phyloP scores from a whole-genome alignment of 257 asterid species.

The Scutellaria barbata region DNA sequence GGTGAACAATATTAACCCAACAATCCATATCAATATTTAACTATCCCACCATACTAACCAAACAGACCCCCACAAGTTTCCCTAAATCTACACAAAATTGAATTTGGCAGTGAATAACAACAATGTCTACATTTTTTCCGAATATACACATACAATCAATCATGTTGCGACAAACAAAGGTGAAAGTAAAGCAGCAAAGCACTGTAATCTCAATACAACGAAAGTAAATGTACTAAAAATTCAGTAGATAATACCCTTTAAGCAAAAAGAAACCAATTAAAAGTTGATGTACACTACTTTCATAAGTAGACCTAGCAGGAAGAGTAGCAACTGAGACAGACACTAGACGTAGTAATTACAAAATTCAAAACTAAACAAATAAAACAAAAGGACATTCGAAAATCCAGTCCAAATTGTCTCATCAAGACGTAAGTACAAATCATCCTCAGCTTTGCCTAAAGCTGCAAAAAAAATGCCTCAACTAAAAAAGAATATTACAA shows the following conservation, averaged over 20 bases:
- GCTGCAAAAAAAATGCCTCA: constrained; percentile 74
- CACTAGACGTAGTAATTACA: constrained; percentile 3
- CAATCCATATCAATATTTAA: no score
- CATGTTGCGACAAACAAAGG: no score
- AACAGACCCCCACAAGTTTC: no score
- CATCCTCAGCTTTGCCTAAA: constrained; percentile 63
- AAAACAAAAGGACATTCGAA: neutral
- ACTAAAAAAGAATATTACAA: constrained; percentile 84
- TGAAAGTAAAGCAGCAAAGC: no score
- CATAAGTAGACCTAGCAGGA: constrained; percentile 3
- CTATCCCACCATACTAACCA: no score
- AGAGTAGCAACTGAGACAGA: neutral
- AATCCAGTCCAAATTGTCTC: constrained; percentile 28
- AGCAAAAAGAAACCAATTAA: neutral
- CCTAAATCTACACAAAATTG: no score
- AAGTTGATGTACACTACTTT: neutral
- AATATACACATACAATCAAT: no score
- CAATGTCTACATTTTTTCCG: no score
- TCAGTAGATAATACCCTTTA: neutral
- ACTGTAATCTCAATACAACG: neutral
- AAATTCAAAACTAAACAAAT: constrained; percentile 25
- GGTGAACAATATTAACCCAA: no score
- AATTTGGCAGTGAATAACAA: no score
- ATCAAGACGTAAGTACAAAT: constrained; percentile 37
- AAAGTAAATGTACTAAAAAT: neutral